Evolutionary conservation across 805 yeast species (phyloP), one percentile per base, ranked within the genome.

Genomic region (Teunomyces barrocoloradensis): DNA sequence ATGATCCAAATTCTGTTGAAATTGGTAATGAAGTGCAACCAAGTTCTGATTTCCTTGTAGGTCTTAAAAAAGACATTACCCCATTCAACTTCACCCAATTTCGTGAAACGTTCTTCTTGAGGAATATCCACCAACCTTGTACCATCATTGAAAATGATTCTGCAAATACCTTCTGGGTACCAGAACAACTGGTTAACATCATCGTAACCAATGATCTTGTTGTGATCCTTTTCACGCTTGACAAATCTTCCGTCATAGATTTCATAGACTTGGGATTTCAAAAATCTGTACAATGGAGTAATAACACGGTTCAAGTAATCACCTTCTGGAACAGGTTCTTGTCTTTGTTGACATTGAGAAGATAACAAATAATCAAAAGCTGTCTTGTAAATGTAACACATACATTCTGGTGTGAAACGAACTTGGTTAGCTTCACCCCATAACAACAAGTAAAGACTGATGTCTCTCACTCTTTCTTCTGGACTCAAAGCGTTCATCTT

Each of bases 151-250:
- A 92, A 81, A 43, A 85, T 80, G 59, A 94, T 91, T 71, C 94
- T 85, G 50, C 95, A 85, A 55, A 94, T 87, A 79, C 99, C 99
- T 74, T 95, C 98, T 42, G 98, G 97, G 73, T 95, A 94, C 99
- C 99, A 94, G 74, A 95, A 94, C 59, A 94, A 79, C 78, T 94
- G 99, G 71, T 94, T 94, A 51, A 94, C 96, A 77, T 94, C 99
- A 75, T 94, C 99, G 69, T 94, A 94, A 69, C 99, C 95, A 60
- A 87, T 79, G 53, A 87, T 74, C 55, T 82, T 74, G 71, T 84
- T 84, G 70, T 87, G 96, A 66, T 87, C 96, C 64, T 74, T 83
- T 74, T 87, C 94, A 73, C 96, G 85, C 68, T 87, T 87, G 51
- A 87, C 85, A 58, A 79, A 87, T 69, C 89, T 83, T 50, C 94